Evolutionary conservation across 2,329 filamentous ascomycete species (phyloP).

Genomic region (Botryosphaeria agaves): DNA sequence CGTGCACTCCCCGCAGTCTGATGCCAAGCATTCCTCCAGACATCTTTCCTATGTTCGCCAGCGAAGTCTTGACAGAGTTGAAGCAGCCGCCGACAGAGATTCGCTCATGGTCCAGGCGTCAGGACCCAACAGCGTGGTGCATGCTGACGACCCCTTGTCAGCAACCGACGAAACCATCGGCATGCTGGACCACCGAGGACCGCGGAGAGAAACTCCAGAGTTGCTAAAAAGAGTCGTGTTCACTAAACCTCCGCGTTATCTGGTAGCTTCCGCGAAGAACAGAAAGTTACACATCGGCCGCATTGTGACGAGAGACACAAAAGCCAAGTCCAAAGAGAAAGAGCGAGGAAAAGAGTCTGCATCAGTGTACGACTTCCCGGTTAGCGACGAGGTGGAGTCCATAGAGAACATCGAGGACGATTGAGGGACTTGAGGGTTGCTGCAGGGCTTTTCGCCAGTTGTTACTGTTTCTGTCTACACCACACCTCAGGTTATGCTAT

Average conservation of each 20-base stretch:
- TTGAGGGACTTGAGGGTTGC: not conserved
- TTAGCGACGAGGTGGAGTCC: not conserved
- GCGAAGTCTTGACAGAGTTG: too few species aligned
- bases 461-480: not conserved
- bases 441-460: not conserved
- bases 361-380: not conserved
- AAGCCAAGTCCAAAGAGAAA: not conserved
- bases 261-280: not conserved
- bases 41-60: too few species aligned
- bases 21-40: too few species aligned
- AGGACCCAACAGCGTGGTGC: too few species aligned
- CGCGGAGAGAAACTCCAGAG: too few species aligned
- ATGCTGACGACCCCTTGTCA: too few species aligned
- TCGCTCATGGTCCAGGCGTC: too few species aligned
- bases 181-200: too few species aligned
- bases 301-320: not conserved
- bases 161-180: too few species aligned
- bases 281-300: not conserved
- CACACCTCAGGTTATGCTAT: not conserved
- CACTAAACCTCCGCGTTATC: not conserved
- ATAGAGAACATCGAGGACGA: not conserved
- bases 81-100: too few species aligned
- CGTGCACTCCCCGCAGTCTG: too few species aligned
- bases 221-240: slow-evolving; percentile 5
- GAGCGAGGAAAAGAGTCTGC: not conserved